Evolutionary conservation across 2,329 filamentous ascomycete species (phyloP).

Genomic region (Arthrobotrys sinensis): DNA sequence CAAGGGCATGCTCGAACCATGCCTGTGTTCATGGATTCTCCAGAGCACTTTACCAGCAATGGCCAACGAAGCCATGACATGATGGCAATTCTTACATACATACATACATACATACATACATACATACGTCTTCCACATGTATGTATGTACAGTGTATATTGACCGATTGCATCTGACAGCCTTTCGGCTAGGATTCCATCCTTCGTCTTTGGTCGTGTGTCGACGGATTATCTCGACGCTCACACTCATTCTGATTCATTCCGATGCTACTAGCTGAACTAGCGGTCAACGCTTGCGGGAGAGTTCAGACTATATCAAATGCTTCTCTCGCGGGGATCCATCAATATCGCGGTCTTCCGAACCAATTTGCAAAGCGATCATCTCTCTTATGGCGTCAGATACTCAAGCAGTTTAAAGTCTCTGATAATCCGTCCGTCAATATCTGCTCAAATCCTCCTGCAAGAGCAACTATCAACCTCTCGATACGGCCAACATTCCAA

Average conservation of each 20-base stretch:
- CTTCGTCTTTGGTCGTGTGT: constrained; percentile 38
- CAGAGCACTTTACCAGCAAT: constrained; percentile 26
- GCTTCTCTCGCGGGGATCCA: neutral
- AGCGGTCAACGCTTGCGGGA: constrained; percentile 11
- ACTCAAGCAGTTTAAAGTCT: constrained; percentile 6
- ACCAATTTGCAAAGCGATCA: constrained; percentile 28
- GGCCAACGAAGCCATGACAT: constrained; percentile 24
- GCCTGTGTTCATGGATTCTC: constrained; percentile 48
- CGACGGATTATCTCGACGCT: constrained; percentile 40
- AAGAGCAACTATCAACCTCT: constrained; percentile 21
- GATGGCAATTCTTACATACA: constrained; percentile 20
- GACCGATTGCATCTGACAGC: constrained; percentile 54
- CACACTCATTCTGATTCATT: constrained; percentile 31
- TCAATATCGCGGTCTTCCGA: constrained; percentile 9
- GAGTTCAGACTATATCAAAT: constrained; percentile 23
- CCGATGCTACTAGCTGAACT: constrained; percentile 1
- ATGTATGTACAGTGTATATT: neutral
- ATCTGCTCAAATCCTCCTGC: constrained; percentile 13
- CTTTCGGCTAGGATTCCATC: constrained; percentile 7
- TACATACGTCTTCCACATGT: constrained; percentile 13
- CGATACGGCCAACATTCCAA: constrained; percentile 48
- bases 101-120: constrained; percentile 12
- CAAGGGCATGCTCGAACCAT: constrained; percentile 37
- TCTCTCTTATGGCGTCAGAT: constrained; percentile 48
- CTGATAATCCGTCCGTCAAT: constrained; percentile 18